Conservation (phyloP, 2,329 filamentous ascomycete species). For the Corniculantispora saksenae region DNA sequence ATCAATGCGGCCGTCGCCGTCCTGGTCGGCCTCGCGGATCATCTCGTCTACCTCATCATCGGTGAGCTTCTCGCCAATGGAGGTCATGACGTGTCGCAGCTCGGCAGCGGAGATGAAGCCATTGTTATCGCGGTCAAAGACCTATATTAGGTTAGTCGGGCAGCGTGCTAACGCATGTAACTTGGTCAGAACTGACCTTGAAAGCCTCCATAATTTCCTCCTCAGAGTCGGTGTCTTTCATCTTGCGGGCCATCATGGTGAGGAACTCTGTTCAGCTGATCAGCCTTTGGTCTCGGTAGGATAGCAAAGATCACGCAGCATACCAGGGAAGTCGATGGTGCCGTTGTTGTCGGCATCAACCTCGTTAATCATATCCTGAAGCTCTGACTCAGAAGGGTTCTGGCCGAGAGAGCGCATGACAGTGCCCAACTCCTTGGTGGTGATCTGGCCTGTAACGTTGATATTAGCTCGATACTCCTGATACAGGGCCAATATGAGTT, state of each 20-base stretch:
- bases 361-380: conserved; percentile 94
- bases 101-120: conserved; percentile 88
- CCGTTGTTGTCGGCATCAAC: conserved; percentile 91
- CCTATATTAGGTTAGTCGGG: conserved; percentile 40
- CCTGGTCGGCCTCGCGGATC: conserved; percentile 89
- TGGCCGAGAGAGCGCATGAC: conserved; percentile 90
- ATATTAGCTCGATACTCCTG: conserved; percentile 8
- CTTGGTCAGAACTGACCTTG: conserved; percentile 59
- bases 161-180: background rate
- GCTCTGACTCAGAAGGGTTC: conserved; percentile 85
- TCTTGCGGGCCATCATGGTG: conserved; percentile 92
- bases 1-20: conserved; percentile 85
- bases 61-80: conserved; percentile 87
- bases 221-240: conserved; percentile 91
- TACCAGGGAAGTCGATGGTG: conserved; percentile 89
- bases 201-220: conserved; percentile 89
- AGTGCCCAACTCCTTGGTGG: conserved; percentile 85
- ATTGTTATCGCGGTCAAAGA: conserved; percentile 89
- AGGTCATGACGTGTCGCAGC: conserved; percentile 88
- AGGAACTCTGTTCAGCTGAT: conserved; percentile 66
- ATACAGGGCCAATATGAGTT: background rate
- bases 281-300: background rate
- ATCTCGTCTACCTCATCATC: conserved; percentile 92
- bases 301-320: conserved; percentile 29
- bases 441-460: conserved; percentile 73